These are phyloP conservation scores for Dactylis glomerata DNA, from an alignment of 176 grass and related monocot genomes.

Conservation along the genomic window DNA sequence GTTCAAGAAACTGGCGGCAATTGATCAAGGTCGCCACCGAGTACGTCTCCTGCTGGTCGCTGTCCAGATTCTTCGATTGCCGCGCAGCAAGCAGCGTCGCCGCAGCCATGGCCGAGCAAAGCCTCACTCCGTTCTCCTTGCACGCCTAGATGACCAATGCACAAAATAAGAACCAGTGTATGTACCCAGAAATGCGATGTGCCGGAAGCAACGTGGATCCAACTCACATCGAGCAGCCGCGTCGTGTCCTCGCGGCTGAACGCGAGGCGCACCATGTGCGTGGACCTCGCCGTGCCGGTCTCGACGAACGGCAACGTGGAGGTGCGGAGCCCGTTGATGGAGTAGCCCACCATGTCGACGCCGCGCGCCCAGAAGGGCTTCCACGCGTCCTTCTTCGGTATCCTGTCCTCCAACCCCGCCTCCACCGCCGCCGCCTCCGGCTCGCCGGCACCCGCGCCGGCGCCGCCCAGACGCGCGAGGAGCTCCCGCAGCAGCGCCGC, in stretches of 20 bases:
- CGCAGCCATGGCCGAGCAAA: slow-evolving; percentile 61
- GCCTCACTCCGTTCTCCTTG: slow-evolving; percentile 68
- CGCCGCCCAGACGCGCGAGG: slow-evolving; percentile 36
- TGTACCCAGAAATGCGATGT: too few relatives aligned
- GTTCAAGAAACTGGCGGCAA: slow-evolving; percentile 70
- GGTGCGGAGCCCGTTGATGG: slow-evolving; percentile 80
- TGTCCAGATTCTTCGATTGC: slow-evolving; percentile 49
- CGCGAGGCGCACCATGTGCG: slow-evolving; percentile 52
- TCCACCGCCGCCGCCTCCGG: slow-evolving; percentile 30
- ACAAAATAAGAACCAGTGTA: not conserved
- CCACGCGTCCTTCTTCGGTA: slow-evolving; percentile 61
- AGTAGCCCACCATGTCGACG: slow-evolving; percentile 80
- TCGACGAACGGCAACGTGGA: slow-evolving; percentile 56
- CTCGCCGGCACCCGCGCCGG: slow-evolving; percentile 3
- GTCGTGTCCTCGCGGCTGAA: slow-evolving; percentile 55
- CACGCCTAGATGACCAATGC: slow-evolving; percentile 55
- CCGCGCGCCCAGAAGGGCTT: slow-evolving; percentile 95
- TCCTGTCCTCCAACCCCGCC: slow-evolving; percentile 60
- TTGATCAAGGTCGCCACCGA: slow-evolving; percentile 62
- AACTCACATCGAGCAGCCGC: slow-evolving; percentile 66
- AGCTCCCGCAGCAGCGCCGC: slow-evolving; percentile 53
- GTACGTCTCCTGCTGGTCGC: slow-evolving; percentile 57
- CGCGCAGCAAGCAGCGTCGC: slow-evolving; percentile 65
- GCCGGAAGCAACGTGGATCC: not conserved
- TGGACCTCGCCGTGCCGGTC: slow-evolving; percentile 49